phyloP scores from a whole-genome alignment of 2,329 filamentous ascomycete species.

The Ceratocystis ficicola region DNA sequence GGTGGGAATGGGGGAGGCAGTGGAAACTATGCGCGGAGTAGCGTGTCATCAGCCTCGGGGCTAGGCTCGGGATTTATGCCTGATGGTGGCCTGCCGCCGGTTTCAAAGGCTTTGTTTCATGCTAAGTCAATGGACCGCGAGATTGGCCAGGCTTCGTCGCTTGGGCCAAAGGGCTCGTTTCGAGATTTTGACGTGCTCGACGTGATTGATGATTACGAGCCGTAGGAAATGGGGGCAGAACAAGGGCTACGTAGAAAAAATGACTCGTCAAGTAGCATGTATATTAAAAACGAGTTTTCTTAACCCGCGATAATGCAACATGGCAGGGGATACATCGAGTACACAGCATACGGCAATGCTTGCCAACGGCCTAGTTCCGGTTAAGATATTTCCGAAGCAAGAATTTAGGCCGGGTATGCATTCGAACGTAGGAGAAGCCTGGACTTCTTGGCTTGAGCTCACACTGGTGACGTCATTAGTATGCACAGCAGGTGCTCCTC shows the following conservation, averaged over 20 bases:
- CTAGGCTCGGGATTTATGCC: conserved; percentile 17
- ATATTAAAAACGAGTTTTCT: too few relatives aligned
- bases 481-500: too few relatives aligned
- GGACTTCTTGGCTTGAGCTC: too few relatives aligned
- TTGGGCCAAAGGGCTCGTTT: conserved; percentile 26
- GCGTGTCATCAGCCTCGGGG: conserved; percentile 17
- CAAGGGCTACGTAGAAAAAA: neutral
- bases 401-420: too few relatives aligned
- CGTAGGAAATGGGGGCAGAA: neutral
- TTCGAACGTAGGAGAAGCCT: too few relatives aligned
- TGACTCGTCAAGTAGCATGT: too few relatives aligned
- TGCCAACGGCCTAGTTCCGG: too few relatives aligned
- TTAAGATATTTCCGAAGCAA: too few relatives aligned
- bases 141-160: conserved; percentile 23
- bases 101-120: conserved; percentile 19
- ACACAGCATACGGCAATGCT: too few relatives aligned
- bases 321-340: too few relatives aligned
- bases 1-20: conserved; percentile 17
- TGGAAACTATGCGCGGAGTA: conserved; percentile 22
- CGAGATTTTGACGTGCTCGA: conserved; percentile 31
- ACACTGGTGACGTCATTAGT: too few relatives aligned
- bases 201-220: conserved; percentile 27
- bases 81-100: conserved; percentile 22
- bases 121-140: neutral
- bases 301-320: too few relatives aligned